Evolutionary conservation across 805 yeast species (phyloP), one percentile per base, ranked within the genome.

Genomic region (Scheffersomyces stipitis): DNA sequence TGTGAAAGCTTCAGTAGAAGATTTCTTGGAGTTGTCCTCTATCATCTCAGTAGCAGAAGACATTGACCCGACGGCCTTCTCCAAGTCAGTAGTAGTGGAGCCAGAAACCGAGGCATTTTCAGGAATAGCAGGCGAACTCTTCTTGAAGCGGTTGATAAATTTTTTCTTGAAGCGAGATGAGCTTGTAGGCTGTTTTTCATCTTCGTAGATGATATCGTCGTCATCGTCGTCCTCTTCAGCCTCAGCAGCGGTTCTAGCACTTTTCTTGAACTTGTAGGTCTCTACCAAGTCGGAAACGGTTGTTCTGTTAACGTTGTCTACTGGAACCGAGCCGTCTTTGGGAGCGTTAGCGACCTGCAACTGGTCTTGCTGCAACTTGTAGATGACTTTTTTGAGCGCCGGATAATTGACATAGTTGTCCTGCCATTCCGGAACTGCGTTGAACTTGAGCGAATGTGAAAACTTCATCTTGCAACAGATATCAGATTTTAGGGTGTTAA

Each of bases 361-460:
- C 41, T 65, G 70, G 24, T 56, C 58, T 38, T 64, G 63, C 39
- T 79, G 83, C 26, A 81, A 64, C 42, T 69, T 62, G 51, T 81
- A 81, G 24, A 80, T 73, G 20, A 69, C 51, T 49, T 79, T 78
- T 51, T 81, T 81, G 45, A 81, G 58, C 8, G 70, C 69, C 5
- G 73, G 64, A 44, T 73, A 73, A 38, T 69, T 62, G 42, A 73
- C 48, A 42, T 73, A 73, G 31, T 58, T 46, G 36, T 72, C 77
- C 43, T 62, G 64, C 77, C 78, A 73, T 49, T 73, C 79, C 4
- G 79, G 79, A 24, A 73, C 79, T n/a, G 74, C 71, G 45, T 73
- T 73, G 45, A 73, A 69, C 51, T 71, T 71, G 35, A 73, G 55
- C 22, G 77, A 71, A 40, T 72, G 76, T 20, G 73, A 64, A 45